Conservation (phyloP, 208 protist genomes). For the Baffinella frigidus region DNA sequence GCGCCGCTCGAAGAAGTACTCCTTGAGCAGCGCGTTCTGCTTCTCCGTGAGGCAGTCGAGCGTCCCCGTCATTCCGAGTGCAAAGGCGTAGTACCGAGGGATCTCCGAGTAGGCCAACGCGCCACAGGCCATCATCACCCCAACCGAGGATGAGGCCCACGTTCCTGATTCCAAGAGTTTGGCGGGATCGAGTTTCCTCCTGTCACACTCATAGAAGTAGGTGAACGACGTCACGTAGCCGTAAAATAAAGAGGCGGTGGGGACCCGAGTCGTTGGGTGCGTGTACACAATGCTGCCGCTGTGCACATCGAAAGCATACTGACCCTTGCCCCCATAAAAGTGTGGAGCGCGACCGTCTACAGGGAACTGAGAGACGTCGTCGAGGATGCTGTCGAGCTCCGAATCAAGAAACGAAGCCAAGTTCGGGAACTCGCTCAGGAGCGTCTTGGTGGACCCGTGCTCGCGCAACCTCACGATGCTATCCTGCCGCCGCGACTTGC, state of each 20-base stretch:
- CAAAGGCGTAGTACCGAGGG: conserved; percentile 5
- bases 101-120: not conserved
- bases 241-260: not conserved
- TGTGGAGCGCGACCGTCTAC: too few species aligned
- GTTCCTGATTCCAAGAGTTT: not conserved
- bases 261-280: not conserved
- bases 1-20: not conserved
- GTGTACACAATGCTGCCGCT: not conserved
- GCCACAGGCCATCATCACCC: not conserved
- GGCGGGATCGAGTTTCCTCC: not conserved
- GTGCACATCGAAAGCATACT: too few species aligned
- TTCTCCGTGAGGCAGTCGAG: conserved; percentile 6
- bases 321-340: too few species aligned
- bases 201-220: not conserved
- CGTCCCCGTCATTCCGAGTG: conserved; percentile 41
- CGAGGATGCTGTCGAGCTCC: not conserved
- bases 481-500: too few species aligned
- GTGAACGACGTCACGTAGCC: conserved; percentile 38
- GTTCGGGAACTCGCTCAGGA: not conserved
- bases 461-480: too few species aligned
- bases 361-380: too few species aligned
- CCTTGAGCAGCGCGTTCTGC: not conserved
- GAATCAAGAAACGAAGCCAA: too few species aligned
- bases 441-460: too few species aligned
- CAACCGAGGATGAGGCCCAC: too few species aligned